A percentile compares a stretch with the other conserved stretches of the same genome.
Evolutionary conservation across 768 basidiomycete genomes (phyloP).

Genomic region (Tricholoma flavovirens): DNA sequence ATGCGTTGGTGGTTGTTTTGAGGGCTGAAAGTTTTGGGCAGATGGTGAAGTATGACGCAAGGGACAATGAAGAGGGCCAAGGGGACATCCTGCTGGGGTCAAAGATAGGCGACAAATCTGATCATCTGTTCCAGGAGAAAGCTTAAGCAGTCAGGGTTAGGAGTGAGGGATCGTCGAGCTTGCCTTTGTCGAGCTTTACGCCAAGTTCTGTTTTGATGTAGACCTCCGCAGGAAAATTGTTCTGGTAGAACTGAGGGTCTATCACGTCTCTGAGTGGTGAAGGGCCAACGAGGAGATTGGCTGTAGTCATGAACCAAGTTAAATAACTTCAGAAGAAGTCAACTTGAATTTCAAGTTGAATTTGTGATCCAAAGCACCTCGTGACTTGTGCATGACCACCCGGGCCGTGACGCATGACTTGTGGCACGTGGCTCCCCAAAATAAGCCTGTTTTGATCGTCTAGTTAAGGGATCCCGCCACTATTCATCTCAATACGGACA

Average conservation of each 20-base stretch:
- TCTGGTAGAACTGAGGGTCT: constrained; percentile 91
- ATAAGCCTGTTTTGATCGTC: too few relatives aligned
- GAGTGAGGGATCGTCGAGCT: constrained; percentile 12
- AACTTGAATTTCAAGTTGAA: too few relatives aligned
- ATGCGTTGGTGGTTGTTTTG: constrained; percentile 75
- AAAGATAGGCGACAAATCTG: constrained; percentile 89
- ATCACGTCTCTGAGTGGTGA: constrained; percentile 65
- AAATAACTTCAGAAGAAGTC: too few relatives aligned
- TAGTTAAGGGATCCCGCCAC: too few relatives aligned
- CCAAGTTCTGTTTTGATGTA: constrained; percentile 79
- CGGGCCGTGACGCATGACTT: too few relatives aligned
- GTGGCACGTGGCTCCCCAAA: too few relatives aligned
- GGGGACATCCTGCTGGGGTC: constrained; percentile 79
- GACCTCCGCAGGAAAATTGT: constrained; percentile 76
- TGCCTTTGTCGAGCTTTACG: constrained; percentile 90
- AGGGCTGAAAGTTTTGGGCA: constrained; percentile 82
- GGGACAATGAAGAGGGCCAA: constrained; percentile 89
- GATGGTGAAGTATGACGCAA: constrained; percentile 89
- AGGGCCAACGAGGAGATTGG: constrained; percentile 51
- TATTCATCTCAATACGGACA: too few relatives aligned
- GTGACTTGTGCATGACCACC: neutral
- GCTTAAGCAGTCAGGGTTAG: neutral
- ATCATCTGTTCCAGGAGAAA: constrained; percentile 51
- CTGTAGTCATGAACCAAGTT: constrained; percentile 31
- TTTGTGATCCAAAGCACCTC: neutral